Conservation (phyloP, 2,329 filamentous ascomycete genomes). For the Beauveria scarabaeidicola region DNA sequence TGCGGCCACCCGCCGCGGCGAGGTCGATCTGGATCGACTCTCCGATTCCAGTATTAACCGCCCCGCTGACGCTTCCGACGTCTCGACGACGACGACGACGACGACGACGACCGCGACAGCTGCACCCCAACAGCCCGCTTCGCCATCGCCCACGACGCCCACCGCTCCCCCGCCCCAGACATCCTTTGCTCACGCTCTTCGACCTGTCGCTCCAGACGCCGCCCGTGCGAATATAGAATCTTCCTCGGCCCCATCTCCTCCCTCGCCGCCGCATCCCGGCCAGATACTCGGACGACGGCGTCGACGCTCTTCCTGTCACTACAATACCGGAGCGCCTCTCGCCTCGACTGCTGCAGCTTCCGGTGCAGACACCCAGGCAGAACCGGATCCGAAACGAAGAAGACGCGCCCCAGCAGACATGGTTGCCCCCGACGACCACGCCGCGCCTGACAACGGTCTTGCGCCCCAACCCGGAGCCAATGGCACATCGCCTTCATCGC, state of each 20-base stretch:
- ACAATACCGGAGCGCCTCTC: conserved; percentile 19
- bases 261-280: conserved; percentile 19
- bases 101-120: background rate
- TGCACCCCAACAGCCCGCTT: conserved; percentile 39
- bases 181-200: conserved; percentile 17
- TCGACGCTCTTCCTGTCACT: conserved; percentile 35
- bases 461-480: conserved; percentile 24
- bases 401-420: conserved; percentile 50
- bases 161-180: conserved; percentile 35
- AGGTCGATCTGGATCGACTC: conserved; percentile 33
- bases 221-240: conserved; percentile 33
- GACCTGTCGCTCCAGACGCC: conserved; percentile 12
- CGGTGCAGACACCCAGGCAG: conserved; percentile 10
- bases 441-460: conserved; percentile 50
- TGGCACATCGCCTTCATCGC: conserved; percentile 31
- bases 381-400: conserved; percentile 39
- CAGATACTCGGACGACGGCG: conserved; percentile 48
- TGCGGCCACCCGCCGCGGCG: conserved; percentile 32
- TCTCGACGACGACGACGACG: conserved; percentile 16
- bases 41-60: conserved; percentile 24
- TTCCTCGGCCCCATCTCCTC: conserved; percentile 22
- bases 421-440: conserved; percentile 47
- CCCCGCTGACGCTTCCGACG: conserved; percentile 46
- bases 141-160: conserved; percentile 36
- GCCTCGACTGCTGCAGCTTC: conserved; percentile 12